A percentile compares a stretch with the other conserved stretches of the same genome.
These are phyloP conservation scores for Pyropia yezoensis DNA, from an alignment of 23 red algal species.

Conservation along the genomic window DNA sequence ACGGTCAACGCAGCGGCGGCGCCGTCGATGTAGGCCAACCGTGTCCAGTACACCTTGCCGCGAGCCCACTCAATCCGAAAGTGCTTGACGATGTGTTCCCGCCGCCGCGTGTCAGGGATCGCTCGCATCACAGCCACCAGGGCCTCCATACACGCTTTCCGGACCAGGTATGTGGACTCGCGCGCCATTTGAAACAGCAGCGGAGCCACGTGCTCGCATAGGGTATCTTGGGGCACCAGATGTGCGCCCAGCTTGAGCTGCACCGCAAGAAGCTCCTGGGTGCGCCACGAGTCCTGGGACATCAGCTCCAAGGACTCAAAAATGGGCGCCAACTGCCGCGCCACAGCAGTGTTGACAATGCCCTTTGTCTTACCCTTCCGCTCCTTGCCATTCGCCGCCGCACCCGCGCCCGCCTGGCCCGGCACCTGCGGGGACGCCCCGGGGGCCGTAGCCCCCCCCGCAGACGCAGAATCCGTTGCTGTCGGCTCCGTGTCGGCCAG, in stretches of 20 bases:
- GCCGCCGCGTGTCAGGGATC: slow-evolving; percentile 52
- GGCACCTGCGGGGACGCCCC: background rate
- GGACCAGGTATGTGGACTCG: slow-evolving; percentile 64
- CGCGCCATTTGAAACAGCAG: slow-evolving; percentile 78
- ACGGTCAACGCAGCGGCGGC: slow-evolving; percentile 44
- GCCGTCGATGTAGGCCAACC: slow-evolving; percentile 66
- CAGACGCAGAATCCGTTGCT: background rate
- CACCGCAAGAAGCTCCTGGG: slow-evolving; percentile 65
- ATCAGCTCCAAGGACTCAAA: slow-evolving; percentile 63
- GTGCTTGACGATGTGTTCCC: slow-evolving; percentile 80
- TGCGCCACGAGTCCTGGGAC: slow-evolving; percentile 75
- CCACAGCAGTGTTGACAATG: slow-evolving; percentile 19
- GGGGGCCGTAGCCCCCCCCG: background rate
- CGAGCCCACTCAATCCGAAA: slow-evolving; percentile 77
- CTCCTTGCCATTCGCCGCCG: background rate
- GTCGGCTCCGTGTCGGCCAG: slow-evolving; percentile 26
- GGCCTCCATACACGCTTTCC: slow-evolving; percentile 62
- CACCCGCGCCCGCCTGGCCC: background rate
- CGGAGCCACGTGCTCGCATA: slow-evolving; percentile 73
- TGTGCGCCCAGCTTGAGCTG: slow-evolving; percentile 58
- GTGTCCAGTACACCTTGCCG: slow-evolving; percentile 82
- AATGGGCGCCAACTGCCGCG: slow-evolving; percentile 52
- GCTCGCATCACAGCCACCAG: slow-evolving; percentile 48
- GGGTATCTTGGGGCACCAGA: slow-evolving; percentile 68
- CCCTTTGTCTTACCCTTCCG: background rate